Percentiles rank a stretch among this genome's conserved stretches.
Conservation (phyloP, 805 yeast genomes). For the Barnettozyma sp. region DNA sequence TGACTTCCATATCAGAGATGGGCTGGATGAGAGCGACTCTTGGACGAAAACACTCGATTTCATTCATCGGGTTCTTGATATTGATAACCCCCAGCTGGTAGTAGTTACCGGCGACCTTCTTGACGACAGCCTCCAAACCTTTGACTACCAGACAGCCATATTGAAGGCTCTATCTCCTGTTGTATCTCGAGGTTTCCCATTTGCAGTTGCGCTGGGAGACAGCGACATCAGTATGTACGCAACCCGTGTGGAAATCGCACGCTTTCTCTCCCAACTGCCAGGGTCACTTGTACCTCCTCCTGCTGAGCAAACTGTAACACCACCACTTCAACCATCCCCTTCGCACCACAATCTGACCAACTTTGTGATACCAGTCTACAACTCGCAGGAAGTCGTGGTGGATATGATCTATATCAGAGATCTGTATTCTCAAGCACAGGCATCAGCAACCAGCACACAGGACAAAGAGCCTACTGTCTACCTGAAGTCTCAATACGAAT, state of each 20-base stretch:
- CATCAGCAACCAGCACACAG: slow-evolving; percentile 28
- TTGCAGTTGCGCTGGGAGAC: slow-evolving; percentile 53
- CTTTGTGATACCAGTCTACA: slow-evolving; percentile 37
- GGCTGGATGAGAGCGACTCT: slow-evolving; percentile 48
- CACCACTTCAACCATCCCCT: no score
- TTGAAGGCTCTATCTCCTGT: slow-evolving; percentile 53
- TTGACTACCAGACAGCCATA: slow-evolving; percentile 56
- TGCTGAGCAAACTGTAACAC: no score
- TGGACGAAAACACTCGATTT: slow-evolving; percentile 47
- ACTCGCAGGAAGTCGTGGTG: slow-evolving; percentile 17
- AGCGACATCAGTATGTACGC: slow-evolving; percentile 52
- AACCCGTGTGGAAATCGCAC: slow-evolving; percentile 37
- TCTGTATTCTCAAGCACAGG: slow-evolving; percentile 45
- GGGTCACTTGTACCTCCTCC: slow-evolving; percentile 39
- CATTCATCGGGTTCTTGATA: slow-evolving; percentile 42
- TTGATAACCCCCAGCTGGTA: slow-evolving; percentile 56
- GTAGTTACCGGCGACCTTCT: slow-evolving; percentile 61
- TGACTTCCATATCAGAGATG: slow-evolving; percentile 58
- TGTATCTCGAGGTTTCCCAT: slow-evolving; percentile 47
- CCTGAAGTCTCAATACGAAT: slow-evolving; percentile 24
- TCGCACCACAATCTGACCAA: no score
- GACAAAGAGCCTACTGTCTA: slow-evolving; percentile 22
- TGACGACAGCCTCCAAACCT: slow-evolving; percentile 47
- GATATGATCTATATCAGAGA: slow-evolving; percentile 44
- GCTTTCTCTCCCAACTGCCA: slow-evolving; percentile 40